These are phyloP conservation scores for Pseudevernia furfuracea DNA, from an alignment of 495 filamentous ascomycete genomes.

Conservation along the genomic window DNA sequence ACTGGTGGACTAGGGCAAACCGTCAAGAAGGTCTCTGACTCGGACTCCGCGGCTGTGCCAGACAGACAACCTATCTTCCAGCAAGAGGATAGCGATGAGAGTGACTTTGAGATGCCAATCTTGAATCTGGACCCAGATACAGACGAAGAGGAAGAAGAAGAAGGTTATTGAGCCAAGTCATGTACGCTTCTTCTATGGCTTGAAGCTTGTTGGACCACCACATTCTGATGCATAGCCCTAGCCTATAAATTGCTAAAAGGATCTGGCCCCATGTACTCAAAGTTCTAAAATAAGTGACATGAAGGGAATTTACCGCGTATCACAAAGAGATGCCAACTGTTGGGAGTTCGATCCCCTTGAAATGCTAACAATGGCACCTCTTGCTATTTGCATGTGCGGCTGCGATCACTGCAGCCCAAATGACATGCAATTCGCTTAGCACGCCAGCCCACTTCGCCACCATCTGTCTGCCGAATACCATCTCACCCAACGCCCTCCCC, in stretches of 20 bases:
- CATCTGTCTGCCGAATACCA: conserved; percentile 47
- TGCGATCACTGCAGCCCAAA: not conserved
- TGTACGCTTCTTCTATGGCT: not conserved
- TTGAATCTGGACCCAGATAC: conserved; percentile 41
- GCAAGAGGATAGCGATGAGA: conserved; percentile 34
- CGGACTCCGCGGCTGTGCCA: not conserved
- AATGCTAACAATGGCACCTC: not conserved
- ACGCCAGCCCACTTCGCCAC: conserved; percentile 55
- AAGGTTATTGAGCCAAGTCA: not conserved
- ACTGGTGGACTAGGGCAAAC: not conserved
- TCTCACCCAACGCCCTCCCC: conserved; percentile 43
- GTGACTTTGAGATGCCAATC: conserved; percentile 44
- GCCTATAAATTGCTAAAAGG: not conserved
- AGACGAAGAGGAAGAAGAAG: conserved; percentile 25
- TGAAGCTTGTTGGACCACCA: not conserved
- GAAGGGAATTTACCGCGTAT: not conserved
- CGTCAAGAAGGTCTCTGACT: not conserved
- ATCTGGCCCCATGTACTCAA: not conserved
- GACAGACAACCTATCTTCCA: conserved; percentile 2
- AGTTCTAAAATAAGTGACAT: not conserved
- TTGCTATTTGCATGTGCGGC: not conserved
- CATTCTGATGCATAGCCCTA: not conserved
- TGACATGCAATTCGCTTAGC: conserved; percentile 1
- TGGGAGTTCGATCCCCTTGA: not conserved
- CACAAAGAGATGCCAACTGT: not conserved